Percentiles rank a stretch among this genome's conserved stretches.
Evolutionary conservation across 228 moss, liverwort and hornwort genomes (phyloP).

Genomic region (Sphagnum magellanicum): DNA sequence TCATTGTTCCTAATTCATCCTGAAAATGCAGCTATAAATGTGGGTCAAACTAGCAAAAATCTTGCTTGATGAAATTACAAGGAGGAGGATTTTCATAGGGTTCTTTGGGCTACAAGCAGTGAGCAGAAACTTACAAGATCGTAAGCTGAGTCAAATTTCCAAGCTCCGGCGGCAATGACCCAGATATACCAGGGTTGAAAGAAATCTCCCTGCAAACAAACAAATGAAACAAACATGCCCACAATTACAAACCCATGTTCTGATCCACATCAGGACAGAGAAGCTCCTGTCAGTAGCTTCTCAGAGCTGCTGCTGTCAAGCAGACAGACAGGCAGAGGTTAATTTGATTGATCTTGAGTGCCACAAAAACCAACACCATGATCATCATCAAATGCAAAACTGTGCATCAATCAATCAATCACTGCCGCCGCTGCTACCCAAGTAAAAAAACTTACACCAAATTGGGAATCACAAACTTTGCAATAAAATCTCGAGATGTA

Average conservation of each 20-base stretch:
- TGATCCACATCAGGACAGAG: no score
- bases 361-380: not conserved
- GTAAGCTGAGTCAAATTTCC: slow-evolving; percentile 32
- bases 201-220: slow-evolving; percentile 54
- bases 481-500: no score
- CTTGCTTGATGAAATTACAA: not conserved
- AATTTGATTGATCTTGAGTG: not conserved
- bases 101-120: not conserved
- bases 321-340: not conserved
- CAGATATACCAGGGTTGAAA: slow-evolving; percentile 24
- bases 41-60: not conserved
- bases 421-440: no score
- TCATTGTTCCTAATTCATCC: not conserved
- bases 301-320: not conserved
- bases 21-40: not conserved
- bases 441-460: no score
- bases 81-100: not conserved
- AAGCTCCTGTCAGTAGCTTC: not conserved
- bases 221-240: not conserved
- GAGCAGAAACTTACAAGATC: slow-evolving; percentile 42
- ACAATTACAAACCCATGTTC: not conserved
- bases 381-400: not conserved
- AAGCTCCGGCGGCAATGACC: slow-evolving; percentile 39
- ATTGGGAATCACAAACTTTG: no score
- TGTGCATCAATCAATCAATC: not conserved